Evolutionary conservation across 2,329 filamentous ascomycete species (phyloP).

Genomic region (Macrophomina tecta): DNA sequence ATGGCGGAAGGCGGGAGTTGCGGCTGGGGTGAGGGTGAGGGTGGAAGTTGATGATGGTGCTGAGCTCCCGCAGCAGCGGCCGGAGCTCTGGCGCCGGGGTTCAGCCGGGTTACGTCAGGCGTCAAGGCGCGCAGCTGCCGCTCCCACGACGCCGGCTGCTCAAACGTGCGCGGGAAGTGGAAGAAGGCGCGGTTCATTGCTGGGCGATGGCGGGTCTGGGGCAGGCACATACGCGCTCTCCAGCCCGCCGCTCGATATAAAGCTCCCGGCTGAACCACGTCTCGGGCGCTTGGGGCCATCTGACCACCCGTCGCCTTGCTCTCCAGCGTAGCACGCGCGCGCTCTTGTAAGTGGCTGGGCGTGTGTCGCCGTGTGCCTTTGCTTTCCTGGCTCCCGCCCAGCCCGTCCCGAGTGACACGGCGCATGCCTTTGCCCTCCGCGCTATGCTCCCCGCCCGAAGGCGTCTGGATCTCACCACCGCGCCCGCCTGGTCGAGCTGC

Average conservation of each 20-base stretch:
- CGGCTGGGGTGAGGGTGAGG: background rate
- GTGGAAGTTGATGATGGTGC: constrained; percentile 9
- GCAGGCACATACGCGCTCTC: too few relatives aligned
- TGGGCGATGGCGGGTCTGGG: background rate
- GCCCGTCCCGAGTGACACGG: background rate
- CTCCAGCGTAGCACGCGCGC: constrained; percentile 10
- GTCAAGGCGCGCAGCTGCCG: constrained; percentile 1
- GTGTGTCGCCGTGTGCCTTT: constrained; percentile 1
- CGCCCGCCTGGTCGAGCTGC: constrained; percentile 1
- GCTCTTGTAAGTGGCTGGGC: constrained; percentile 1
- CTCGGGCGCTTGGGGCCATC: background rate
- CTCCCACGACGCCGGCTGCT: constrained; percentile 17
- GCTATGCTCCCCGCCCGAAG: background rate
- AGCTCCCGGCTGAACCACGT: constrained; percentile 1
- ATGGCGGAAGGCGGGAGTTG: background rate
- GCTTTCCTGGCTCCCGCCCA: background rate
- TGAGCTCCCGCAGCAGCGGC: constrained; percentile 3
- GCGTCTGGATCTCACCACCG: constrained; percentile 3
- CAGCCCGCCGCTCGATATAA: background rate
- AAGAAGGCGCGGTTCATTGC: constrained; percentile 23
- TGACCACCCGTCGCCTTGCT: constrained; percentile 16
- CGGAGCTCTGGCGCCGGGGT: constrained; percentile 8
- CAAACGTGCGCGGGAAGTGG: constrained; percentile 16
- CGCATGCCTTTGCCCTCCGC: background rate
- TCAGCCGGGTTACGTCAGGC: constrained; percentile 21